Percentiles rank a stretch among this genome's conserved stretches.
Evolutionary conservation across 2,329 filamentous ascomycete genomes (phyloP).

Genomic region (Neopestalotiopsis sp.): DNA sequence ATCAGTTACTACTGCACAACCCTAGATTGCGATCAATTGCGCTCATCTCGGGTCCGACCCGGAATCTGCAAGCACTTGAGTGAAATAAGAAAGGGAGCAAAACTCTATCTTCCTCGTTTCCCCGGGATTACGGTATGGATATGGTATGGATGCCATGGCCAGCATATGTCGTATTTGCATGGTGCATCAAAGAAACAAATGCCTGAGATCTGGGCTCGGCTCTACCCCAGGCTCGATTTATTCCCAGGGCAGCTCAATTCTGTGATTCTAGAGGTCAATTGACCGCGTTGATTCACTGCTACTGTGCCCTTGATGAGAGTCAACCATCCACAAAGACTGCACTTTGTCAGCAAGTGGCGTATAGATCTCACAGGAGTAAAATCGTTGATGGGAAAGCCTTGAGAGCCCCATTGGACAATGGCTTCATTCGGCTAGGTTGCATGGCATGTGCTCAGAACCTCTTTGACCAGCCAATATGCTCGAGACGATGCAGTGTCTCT

Average conservation of each 20-base stretch:
- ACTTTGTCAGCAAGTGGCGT: not conserved
- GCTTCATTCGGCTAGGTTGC: constrained; percentile 5
- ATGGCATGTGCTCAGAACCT: not conserved
- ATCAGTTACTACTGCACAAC: not conserved
- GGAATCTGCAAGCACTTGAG: not conserved
- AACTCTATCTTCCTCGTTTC: not conserved
- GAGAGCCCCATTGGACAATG: constrained; percentile 18
- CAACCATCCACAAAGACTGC: constrained; percentile 9
- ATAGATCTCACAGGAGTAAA: not conserved
- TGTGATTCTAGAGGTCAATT: constrained; percentile 11
- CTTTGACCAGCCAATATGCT: constrained; percentile 2
- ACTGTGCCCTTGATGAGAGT: not conserved
- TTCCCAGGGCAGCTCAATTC: not conserved
- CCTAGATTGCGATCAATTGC: not conserved
- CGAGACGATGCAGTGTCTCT: not conserved
- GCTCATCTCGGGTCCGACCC: constrained; percentile 3
- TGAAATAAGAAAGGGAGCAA: not conserved
- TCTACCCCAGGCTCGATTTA: not conserved
- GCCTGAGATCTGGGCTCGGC: not conserved
- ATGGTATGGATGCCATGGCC: not conserved
- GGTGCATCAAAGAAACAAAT: not conserved
- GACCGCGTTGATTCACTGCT: not conserved
- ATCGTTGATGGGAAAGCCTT: not conserved
- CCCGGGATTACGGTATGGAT: not conserved
- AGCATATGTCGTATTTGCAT: not conserved